Conservation (phyloP, 73 alveolate species). For the Effrenium voratum region DNA sequence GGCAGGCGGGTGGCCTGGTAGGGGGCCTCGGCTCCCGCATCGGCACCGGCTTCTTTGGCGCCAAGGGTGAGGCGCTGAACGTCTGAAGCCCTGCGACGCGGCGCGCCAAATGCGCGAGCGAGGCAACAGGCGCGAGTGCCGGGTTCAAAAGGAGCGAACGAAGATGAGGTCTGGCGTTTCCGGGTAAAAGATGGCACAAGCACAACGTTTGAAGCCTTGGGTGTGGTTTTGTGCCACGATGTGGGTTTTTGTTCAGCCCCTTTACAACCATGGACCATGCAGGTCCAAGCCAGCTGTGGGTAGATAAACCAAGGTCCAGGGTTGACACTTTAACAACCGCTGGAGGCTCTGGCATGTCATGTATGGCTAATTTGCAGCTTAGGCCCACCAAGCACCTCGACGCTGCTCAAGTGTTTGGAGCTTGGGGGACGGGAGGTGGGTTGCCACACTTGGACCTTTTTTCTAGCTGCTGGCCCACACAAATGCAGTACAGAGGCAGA, state of each 20-base stretch:
- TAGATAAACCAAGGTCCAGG: not conserved
- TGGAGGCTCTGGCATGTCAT: not conserved
- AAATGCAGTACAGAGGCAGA: too few relatives aligned
- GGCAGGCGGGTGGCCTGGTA: constrained; percentile 76
- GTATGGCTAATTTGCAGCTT: not conserved
- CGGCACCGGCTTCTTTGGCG: constrained; percentile 46
- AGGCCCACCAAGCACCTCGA: constrained; percentile 17
- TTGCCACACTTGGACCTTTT: too few relatives aligned
- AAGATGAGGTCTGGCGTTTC: too few relatives aligned
- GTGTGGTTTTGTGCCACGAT: not conserved
- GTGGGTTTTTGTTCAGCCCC: not conserved
- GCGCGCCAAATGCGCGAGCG: not conserved
- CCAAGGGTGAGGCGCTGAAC: constrained; percentile 35
- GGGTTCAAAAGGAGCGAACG: not conserved
- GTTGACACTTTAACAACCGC: too few relatives aligned
- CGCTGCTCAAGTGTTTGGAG: constrained; percentile 8
- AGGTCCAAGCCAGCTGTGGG: too few relatives aligned
- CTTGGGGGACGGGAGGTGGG: not conserved
- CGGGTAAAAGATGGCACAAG: too few relatives aligned
- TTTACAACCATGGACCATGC: too few relatives aligned
- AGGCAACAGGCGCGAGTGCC: not conserved
- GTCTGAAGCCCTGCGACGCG: constrained; percentile 3
- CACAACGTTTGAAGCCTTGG: too few relatives aligned
- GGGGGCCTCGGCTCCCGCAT: constrained; percentile 75
- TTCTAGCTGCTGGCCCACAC: too few relatives aligned